Base-by-base conservation (phyloP, 2,329 filamentous ascomycete species). In the Karstenula rhodostoma region DNA sequence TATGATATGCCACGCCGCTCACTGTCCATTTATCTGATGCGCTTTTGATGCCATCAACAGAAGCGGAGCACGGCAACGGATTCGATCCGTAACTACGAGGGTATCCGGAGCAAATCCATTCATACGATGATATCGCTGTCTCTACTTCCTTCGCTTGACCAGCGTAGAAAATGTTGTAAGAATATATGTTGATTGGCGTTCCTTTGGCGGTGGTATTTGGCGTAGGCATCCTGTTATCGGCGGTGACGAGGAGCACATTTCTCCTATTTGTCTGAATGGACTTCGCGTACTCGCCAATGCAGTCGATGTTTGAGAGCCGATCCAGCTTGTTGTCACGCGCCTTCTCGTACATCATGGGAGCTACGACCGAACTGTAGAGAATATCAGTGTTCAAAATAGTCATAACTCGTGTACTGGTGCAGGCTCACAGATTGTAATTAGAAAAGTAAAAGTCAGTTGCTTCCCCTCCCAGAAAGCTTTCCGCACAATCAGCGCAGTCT, bases 261-360 rank as follows among this genome's bases (percentile, higher is more conserved):
- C 57, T 55, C 13, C 60, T 49, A n/a, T 58, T 48, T 1, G 37
- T 54, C 13, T 66, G 61, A 7, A 63, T 58, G 19, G 51, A 29
- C 22, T 60, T 13, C 2, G 63, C 57, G 40, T 70, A 70, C 27
- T 40, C 47, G 19, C 60, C 42, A 23, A 69, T 66, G 40, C 68
- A 70, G 9, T 64, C 65, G 2, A 35, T 0, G 25, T 62, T 63
- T n/a, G 58, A 37, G 1, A 65, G 52, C 9, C 57, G 52, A 4
- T 67, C 60, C 9, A 67, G 56, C 3, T 6, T 44, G 15, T 35
- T 49, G 25, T 44, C 47, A 40, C 25, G 51, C 22, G 51, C 56
- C 43, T 58, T 47, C 22, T 56, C n/a, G 23, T 55, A 52, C 33
- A 56, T 32, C 15, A 15, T 25, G 17, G 29, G 37, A n/a, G 32